Evolutionary conservation across 2,329 filamentous ascomycete species (phyloP).

Genomic region (Shiraia bambusicola): DNA sequence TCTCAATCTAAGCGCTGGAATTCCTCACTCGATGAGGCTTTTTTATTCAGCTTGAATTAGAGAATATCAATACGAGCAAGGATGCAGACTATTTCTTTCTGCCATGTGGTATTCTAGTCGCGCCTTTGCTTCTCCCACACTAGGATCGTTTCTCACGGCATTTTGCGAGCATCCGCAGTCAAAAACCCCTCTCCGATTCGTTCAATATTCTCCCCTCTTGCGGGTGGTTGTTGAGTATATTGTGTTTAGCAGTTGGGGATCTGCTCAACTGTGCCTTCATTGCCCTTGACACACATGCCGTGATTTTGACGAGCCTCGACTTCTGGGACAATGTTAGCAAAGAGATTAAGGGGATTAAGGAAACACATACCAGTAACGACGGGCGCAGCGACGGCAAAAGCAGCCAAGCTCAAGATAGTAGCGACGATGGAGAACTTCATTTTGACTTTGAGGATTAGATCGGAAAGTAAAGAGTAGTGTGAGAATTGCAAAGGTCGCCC

Average conservation of each 20-base stretch:
- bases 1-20: not conserved
- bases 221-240: not conserved
- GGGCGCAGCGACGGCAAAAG: slow-evolving; percentile 35
- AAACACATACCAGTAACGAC: slow-evolving; percentile 25
- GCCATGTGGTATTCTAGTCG: too few relatives aligned
- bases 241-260: slow-evolving; percentile 28
- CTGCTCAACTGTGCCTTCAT: slow-evolving; percentile 20
- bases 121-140: too few relatives aligned
- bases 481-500: slow-evolving; percentile 32
- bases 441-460: slow-evolving; percentile 11
- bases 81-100: too few relatives aligned
- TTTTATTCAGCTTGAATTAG: too few relatives aligned
- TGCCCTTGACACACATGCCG: slow-evolving; percentile 38
- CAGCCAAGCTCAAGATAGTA: slow-evolving; percentile 39
- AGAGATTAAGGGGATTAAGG: not conserved
- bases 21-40: too few relatives aligned
- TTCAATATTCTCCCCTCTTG: too few relatives aligned
- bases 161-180: too few relatives aligned
- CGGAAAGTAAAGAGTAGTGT: not conserved
- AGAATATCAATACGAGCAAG: too few relatives aligned
- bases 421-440: slow-evolving; percentile 42
- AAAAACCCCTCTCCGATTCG: too few relatives aligned
- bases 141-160: too few relatives aligned
- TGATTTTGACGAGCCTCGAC: slow-evolving; percentile 37
- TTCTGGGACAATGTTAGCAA: slow-evolving; percentile 20